phyloP scores from a whole-genome alignment of 2,329 filamentous ascomycete species.

The Orbilia ellipsospora region DNA sequence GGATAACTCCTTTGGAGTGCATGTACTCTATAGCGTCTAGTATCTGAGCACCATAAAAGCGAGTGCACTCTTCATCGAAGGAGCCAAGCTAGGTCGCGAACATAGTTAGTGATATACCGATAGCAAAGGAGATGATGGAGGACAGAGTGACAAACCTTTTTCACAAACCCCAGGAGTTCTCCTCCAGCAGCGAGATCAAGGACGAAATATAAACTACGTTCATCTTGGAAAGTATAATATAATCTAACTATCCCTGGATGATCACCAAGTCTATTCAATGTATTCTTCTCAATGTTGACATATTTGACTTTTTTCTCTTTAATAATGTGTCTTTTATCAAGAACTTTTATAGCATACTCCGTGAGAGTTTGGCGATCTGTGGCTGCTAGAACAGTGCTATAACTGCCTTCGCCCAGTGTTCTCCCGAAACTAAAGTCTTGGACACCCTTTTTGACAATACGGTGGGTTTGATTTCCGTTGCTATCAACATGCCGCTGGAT shows the following conservation, averaged over 20 bases:
- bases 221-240: slow-evolving; percentile 99
- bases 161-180: slow-evolving; percentile 89
- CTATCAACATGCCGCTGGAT: slow-evolving; percentile 85
- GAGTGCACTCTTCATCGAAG: slow-evolving; percentile 93
- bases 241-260: slow-evolving; percentile 95
- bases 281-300: slow-evolving; percentile 99
- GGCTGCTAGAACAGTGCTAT: slow-evolving; percentile 87
- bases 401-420: slow-evolving; percentile 92
- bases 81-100: slow-evolving; percentile 74
- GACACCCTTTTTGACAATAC: slow-evolving; percentile 94
- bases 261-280: slow-evolving; percentile 92
- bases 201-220: slow-evolving; percentile 95
- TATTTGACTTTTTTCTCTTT: slow-evolving; percentile 99
- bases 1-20: slow-evolving; percentile 95
- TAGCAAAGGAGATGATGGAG: background rate
- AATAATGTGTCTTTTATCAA: slow-evolving; percentile 98
- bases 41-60: slow-evolving; percentile 95
- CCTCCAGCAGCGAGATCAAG: slow-evolving; percentile 92
- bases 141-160: slow-evolving; percentile 66
- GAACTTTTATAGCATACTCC: slow-evolving; percentile 97
- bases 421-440: slow-evolving; percentile 95
- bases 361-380: slow-evolving; percentile 93
- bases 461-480: slow-evolving; percentile 81
- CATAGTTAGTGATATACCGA: background rate
- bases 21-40: slow-evolving; percentile 97